Evolutionary conservation across 192 early-diverging fungal genomes (phyloP).

Genomic region (Lobosporangium transversale): DNA sequence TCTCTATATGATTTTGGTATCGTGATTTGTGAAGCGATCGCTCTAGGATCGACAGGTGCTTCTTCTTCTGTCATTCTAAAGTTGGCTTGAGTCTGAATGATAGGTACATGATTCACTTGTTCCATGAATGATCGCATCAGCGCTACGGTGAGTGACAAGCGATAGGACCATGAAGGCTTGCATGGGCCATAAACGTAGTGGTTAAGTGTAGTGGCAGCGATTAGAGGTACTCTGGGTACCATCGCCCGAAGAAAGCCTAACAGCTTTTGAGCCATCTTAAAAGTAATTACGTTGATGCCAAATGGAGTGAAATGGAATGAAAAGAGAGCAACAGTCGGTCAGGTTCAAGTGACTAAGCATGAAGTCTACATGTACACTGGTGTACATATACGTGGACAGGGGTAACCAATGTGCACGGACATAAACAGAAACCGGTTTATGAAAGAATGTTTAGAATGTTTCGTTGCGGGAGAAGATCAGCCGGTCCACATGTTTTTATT

Average conservation of each 20-base stretch:
- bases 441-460: too few species aligned
- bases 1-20: slow-evolving; percentile 45
- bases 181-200: slow-evolving; percentile 56
- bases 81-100: slow-evolving; percentile 51
- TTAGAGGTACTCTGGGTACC: slow-evolving; percentile 33
- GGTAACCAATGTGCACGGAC: too few species aligned
- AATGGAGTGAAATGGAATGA: not conserved
- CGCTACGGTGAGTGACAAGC: slow-evolving; percentile 40
- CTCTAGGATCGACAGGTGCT: slow-evolving; percentile 21
- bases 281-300: not conserved
- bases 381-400: too few species aligned
- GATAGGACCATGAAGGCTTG: slow-evolving; percentile 55
- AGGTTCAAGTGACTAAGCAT: too few species aligned
- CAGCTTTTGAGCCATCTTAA: slow-evolving; percentile 10
- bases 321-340: too few species aligned
- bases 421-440: too few species aligned
- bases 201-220: slow-evolving; percentile 37
- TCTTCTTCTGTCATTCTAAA: slow-evolving; percentile 19
- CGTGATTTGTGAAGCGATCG: slow-evolving; percentile 24
- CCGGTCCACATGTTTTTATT: too few species aligned
- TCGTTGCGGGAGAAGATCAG: too few species aligned
- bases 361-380: too few species aligned
- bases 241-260: not conserved
- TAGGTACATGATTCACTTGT: slow-evolving; percentile 29
- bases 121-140: slow-evolving; percentile 43